Evolutionary conservation across 805 yeast species (phyloP).

Genomic region (Zygosaccharomyces lentus): DNA sequence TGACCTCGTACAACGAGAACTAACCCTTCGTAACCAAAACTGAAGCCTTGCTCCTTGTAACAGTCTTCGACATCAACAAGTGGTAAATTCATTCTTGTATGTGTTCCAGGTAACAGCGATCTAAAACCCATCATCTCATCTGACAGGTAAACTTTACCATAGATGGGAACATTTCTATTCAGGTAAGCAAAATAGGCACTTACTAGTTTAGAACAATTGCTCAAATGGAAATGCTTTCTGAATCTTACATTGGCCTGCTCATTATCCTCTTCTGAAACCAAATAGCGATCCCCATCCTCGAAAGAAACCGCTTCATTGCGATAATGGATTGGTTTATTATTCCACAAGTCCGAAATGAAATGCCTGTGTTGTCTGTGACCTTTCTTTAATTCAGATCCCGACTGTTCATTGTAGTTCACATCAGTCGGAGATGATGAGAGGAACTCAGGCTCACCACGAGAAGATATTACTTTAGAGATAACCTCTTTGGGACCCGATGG

Average conservation of each 20-base stretch:
- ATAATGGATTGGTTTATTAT: slow-evolving; percentile 61
- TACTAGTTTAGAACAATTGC: slow-evolving; percentile 46
- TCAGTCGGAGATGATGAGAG: not conserved
- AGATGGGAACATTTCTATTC: slow-evolving; percentile 67
- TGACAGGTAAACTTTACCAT: slow-evolving; percentile 80
- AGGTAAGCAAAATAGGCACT: slow-evolving; percentile 70
- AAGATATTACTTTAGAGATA: not conserved
- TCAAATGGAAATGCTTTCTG: slow-evolving; percentile 60
- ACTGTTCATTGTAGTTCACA: slow-evolving; percentile 10
- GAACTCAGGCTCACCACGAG: not conserved
- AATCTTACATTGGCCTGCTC: slow-evolving; percentile 53
- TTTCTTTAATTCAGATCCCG: slow-evolving; percentile 4
- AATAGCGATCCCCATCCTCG: slow-evolving; percentile 44
- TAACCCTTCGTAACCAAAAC: slow-evolving; percentile 67
- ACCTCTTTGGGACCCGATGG: not conserved
- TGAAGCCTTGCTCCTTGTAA: slow-evolving; percentile 60
- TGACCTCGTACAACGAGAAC: slow-evolving; percentile 67
- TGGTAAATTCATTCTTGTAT: slow-evolving; percentile 81
- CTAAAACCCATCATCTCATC: slow-evolving; percentile 69
- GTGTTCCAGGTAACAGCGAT: slow-evolving; percentile 70
- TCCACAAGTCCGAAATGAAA: slow-evolving; percentile 43
- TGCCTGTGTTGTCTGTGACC: slow-evolving; percentile 6
- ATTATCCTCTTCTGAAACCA: slow-evolving; percentile 43
- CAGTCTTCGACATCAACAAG: slow-evolving; percentile 66
- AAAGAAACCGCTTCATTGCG: slow-evolving; percentile 36